Conservation (phyloP, 345 rosid species). For the Excoecaria agallocha region DNA sequence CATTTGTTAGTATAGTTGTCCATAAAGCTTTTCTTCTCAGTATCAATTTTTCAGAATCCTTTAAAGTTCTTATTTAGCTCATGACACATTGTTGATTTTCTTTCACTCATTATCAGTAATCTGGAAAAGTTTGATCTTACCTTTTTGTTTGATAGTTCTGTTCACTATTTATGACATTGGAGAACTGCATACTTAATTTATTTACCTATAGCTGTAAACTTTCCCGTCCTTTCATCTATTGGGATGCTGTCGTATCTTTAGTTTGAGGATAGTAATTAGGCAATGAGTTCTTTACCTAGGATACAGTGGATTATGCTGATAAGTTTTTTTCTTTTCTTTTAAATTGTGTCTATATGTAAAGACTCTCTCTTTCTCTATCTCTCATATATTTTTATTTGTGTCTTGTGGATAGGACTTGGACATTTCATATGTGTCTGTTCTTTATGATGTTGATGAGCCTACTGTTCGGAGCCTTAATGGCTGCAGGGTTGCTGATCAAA, state of each 20-base stretch:
- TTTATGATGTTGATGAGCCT: slow-evolving; percentile 75
- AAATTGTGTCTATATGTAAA: not conserved
- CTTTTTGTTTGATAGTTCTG: not conserved
- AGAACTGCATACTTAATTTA: not conserved
- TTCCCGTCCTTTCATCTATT: not conserved
- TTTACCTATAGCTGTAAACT: not conserved
- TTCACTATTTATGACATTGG: no score
- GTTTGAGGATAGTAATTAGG: not conserved
- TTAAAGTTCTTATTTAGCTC: not conserved
- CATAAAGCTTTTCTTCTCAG: not conserved
- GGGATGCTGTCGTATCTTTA: not conserved
- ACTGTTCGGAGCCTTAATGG: slow-evolving; percentile 96
- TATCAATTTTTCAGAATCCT: not conserved
- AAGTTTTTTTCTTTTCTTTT: not conserved
- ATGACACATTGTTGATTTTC: not conserved
- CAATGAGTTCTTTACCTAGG: not conserved
- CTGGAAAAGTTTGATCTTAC: not conserved
- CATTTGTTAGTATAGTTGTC: not conserved
- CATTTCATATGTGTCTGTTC: slow-evolving; percentile 65
- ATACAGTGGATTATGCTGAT: not conserved
- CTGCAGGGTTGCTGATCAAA: slow-evolving; percentile 97
- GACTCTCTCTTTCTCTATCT: not conserved
- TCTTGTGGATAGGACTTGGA: slow-evolving; percentile 68
- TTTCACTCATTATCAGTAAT: not conserved
- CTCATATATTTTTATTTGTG: slow-evolving; percentile 5